Percentiles rank a stretch among this genome's conserved stretches.
Evolutionary conservation across 306 rosid genomes (phyloP).

Genomic region (Alnus glutinosa): DNA sequence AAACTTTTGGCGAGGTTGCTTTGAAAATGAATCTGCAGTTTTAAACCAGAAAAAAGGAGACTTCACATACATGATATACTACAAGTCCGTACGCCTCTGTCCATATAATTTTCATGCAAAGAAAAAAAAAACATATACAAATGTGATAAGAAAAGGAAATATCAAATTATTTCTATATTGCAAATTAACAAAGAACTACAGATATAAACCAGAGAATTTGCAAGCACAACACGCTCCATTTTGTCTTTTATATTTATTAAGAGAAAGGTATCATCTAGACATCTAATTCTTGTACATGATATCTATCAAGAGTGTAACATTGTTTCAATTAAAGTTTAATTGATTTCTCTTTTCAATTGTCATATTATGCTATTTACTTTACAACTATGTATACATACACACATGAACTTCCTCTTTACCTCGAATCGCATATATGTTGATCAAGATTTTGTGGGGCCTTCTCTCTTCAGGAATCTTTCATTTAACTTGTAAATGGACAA

Average conservation of each 20-base stretch:
- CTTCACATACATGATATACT: neutral
- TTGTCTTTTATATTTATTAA: neutral
- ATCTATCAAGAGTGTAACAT: neutral
- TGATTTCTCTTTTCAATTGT: neutral
- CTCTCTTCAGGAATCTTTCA: slow-evolving; percentile 23
- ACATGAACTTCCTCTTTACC: slow-evolving; percentile 5
- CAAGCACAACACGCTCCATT: neutral
- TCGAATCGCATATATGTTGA: neutral
- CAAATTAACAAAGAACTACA: neutral
- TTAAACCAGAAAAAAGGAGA: no score
- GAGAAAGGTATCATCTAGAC: neutral
- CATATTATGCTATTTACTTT: neutral
- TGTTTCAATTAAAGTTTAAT: neutral
- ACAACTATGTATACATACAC: neutral
- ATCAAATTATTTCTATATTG: neutral
- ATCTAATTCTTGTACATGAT: neutral
- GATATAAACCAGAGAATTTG: neutral
- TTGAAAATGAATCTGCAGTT: no score
- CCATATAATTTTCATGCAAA: neutral
- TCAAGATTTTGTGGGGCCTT: slow-evolving; percentile 21
- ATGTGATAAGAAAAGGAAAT: neutral
- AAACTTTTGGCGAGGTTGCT: no score
- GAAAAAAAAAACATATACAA: neutral
- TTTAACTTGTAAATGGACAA: slow-evolving; percentile 18
- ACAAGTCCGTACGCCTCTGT: neutral